phyloP scores from a whole-genome alignment of 495 filamentous ascomycete species.

The Filosporella fistucella region DNA sequence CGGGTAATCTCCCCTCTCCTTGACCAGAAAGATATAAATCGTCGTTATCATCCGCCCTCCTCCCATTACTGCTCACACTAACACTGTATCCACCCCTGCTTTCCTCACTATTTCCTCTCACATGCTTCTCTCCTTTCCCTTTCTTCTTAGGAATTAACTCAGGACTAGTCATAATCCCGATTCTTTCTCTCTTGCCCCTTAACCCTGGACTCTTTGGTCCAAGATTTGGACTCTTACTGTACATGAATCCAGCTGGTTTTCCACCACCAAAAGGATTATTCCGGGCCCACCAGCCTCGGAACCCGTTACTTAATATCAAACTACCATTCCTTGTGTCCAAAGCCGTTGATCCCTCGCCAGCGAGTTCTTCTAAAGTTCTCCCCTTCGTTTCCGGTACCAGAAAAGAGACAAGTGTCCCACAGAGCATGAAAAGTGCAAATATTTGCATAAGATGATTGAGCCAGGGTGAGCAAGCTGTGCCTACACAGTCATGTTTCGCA shows the following conservation, averaged over 20 bases:
- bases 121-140: neutral
- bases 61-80: neutral
- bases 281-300: constrained; percentile 5
- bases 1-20: constrained; percentile 1
- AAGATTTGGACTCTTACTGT: constrained; percentile 6
- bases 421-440: constrained; percentile 22
- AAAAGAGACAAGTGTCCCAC: constrained; percentile 31
- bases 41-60: constrained; percentile 8
- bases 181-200: constrained; percentile 14
- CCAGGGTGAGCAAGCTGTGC: constrained; percentile 18
- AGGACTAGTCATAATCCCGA: constrained; percentile 22
- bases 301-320: neutral
- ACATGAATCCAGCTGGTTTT: constrained; percentile 14
- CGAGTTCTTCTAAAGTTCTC: constrained; percentile 54
- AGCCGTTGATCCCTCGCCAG: constrained; percentile 34
- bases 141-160: constrained; percentile 18
- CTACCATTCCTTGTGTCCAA: neutral
- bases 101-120: constrained; percentile 3
- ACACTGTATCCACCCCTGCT: neutral
- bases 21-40: constrained; percentile 13
- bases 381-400: constrained; percentile 61
- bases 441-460: constrained; percentile 25
- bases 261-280: constrained; percentile 17
- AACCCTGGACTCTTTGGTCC: constrained; percentile 14
- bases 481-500: constrained; percentile 15